A percentile compares a stretch with the other conserved stretches of the same genome.
These are phyloP conservation scores for Nakazawaea siamensis DNA, from an alignment of 805 yeast genomes.

Conservation along the genomic window DNA sequence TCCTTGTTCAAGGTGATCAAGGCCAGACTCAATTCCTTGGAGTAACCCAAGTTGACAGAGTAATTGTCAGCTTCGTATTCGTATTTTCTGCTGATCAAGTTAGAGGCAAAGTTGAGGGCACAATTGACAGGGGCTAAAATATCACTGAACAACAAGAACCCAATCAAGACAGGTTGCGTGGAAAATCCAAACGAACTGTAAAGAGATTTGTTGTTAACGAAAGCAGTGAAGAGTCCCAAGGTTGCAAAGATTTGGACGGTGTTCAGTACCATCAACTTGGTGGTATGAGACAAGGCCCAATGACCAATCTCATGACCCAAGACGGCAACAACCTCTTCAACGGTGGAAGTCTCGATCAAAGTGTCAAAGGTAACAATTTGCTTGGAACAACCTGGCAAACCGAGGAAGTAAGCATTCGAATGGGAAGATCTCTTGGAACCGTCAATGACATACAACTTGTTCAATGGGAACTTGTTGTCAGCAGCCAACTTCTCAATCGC, in stretches of 20 bases:
- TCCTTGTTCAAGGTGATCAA: conserved; percentile 71
- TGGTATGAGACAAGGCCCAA: conserved; percentile 86
- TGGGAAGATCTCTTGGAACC: conserved; percentile 97
- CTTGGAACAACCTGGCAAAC: conserved; percentile 89
- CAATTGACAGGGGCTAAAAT: conserved; percentile 73
- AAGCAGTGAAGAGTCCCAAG: conserved; percentile 70
- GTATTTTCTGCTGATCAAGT: conserved; percentile 70
- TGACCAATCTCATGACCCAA: conserved; percentile 99
- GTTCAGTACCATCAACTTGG: conserved; percentile 60
- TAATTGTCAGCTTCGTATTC: conserved; percentile 92
- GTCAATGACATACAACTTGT: conserved; percentile 80
- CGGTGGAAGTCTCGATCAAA: conserved; percentile 69
- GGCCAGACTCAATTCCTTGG: conserved; percentile 58
- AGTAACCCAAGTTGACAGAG: conserved; percentile 70
- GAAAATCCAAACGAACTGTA: conserved; percentile 74
- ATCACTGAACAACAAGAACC: conserved; percentile 73
- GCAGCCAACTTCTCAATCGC: conserved; percentile 76
- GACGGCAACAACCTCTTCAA: conserved; percentile 83
- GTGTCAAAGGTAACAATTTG: conserved; percentile 94
- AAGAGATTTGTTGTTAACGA: conserved; percentile 71
- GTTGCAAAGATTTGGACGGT: conserved; percentile 58
- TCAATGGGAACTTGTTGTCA: conserved; percentile 75
- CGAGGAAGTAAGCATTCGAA: conserved; percentile 94
- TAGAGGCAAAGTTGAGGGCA: conserved; percentile 54
- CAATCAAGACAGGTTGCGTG: conserved; percentile 69